A percentile compares a stretch with the other conserved stretches of the same genome.
Conservation (phyloP, 2,329 filamentous ascomycete species). For the Magnaporthiopsis rhizophila region DNA sequence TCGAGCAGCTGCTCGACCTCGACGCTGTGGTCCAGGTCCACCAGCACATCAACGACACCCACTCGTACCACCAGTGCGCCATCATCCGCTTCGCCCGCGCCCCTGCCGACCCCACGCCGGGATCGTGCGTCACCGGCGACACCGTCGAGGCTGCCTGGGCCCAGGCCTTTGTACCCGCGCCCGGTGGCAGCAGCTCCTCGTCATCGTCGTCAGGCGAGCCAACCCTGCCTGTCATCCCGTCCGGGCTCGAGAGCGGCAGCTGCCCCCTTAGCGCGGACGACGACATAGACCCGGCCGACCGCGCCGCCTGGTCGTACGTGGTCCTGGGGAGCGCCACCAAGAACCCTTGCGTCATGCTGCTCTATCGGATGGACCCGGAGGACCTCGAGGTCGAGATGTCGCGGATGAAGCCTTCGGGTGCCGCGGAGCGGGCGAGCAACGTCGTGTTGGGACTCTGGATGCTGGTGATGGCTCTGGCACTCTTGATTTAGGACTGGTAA, state of each 20-base stretch:
- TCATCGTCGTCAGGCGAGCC: neutral
- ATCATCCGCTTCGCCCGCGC: neutral
- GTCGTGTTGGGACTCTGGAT: neutral
- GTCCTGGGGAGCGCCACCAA: neutral
- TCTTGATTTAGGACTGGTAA: neutral
- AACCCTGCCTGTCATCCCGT: neutral
- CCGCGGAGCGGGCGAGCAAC: neutral
- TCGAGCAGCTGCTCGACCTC: neutral
- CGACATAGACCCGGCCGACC: neutral
- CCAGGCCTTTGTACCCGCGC: neutral
- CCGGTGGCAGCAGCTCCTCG: neutral
- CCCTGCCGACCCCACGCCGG: neutral
- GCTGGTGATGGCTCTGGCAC: neutral
- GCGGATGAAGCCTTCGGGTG: neutral
- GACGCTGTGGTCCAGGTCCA: neutral
- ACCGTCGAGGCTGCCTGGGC: neutral
- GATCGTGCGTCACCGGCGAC: neutral
- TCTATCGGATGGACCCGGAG: neutral
- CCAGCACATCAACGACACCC: neutral
- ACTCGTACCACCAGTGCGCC: conserved; percentile 3
- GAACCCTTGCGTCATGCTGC: neutral
- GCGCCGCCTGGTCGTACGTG: neutral
- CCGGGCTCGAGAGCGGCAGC: neutral
- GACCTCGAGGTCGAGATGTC: neutral
- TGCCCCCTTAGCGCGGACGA: neutral